A percentile compares a stretch with the other conserved stretches of the same genome.
phyloP scores from a whole-genome alignment of 2,329 filamentous ascomycete species.

The Xylariaceae sp. region DNA sequence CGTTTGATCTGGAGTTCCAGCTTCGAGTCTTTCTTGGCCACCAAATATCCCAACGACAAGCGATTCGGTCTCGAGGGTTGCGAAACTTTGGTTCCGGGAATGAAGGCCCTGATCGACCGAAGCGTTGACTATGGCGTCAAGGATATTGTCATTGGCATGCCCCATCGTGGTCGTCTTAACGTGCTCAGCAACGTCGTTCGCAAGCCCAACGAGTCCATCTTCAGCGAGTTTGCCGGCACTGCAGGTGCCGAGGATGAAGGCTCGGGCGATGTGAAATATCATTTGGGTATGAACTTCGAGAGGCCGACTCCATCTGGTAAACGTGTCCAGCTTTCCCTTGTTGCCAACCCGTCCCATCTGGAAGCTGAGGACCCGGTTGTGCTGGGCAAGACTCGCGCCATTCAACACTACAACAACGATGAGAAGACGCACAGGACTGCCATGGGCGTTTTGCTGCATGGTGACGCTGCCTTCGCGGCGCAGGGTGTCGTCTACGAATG shows the following conservation, averaged over 20 bases:
- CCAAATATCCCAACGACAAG: constrained; percentile 99
- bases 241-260: constrained; percentile 88
- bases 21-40: constrained; percentile 92
- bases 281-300: constrained; percentile 99
- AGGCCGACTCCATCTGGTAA: constrained; percentile 96
- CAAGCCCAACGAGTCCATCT: constrained; percentile 99
- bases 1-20: constrained; percentile 98
- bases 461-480: constrained; percentile 93
- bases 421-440: constrained; percentile 83
- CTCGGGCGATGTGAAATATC: constrained; percentile 98
- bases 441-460: constrained; percentile 94
- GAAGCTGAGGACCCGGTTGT: constrained; percentile 98
- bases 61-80: constrained; percentile 97
- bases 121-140: constrained; percentile 98
- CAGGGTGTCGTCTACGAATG: constrained; percentile 99
- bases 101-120: constrained; percentile 98
- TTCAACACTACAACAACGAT: constrained; percentile 98
- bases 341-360: constrained; percentile 96
- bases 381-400: constrained; percentile 93
- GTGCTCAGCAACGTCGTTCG: constrained; percentile 97
- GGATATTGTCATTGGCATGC: constrained; percentile 99
- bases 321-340: constrained; percentile 97
- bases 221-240: constrained; percentile 93
- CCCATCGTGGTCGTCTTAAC: constrained; percentile 96
- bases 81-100: constrained; percentile 93